A percentile compares a stretch with the other conserved stretches of the same genome.
Evolutionary conservation across 345 rosid species (phyloP).

Genomic region (Firmiana major): DNA sequence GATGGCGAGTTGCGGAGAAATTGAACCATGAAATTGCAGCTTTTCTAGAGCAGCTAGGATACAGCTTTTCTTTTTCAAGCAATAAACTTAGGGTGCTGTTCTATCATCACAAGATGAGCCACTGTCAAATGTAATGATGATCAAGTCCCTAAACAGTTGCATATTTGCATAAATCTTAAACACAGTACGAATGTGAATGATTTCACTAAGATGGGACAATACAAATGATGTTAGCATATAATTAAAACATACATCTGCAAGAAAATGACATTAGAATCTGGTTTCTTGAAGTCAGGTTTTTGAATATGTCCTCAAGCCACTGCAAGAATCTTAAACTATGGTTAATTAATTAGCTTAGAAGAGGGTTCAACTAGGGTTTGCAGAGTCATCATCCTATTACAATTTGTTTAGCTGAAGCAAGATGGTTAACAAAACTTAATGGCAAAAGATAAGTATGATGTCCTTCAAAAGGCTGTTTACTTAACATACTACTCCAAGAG

Average conservation of each 20-base stretch:
- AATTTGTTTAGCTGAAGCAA: background rate
- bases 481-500: slow-evolving; percentile 23
- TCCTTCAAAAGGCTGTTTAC: slow-evolving; percentile 19
- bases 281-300: background rate
- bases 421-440: slow-evolving; percentile 9
- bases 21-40: background rate
- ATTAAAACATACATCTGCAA: background rate
- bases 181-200: background rate
- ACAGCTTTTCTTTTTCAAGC: background rate
- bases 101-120: background rate
- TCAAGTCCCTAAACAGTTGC: background rate
- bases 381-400: background rate
- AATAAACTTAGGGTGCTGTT: background rate
- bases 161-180: background rate
- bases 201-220: slow-evolving; percentile 7
- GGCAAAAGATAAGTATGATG: slow-evolving; percentile 16
- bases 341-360: slow-evolving; percentile 28
- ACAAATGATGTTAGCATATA: background rate
- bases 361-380: background rate
- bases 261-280: background rate
- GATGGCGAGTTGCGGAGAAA: background rate
- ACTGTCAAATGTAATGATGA: background rate
- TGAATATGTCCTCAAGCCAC: slow-evolving; percentile 25
- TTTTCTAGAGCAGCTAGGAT: background rate
- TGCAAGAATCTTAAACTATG: slow-evolving; percentile 41